Evolutionary conservation across 768 basidiomycete genomes (phyloP).

Genomic region (Leccinum rimulosum): DNA sequence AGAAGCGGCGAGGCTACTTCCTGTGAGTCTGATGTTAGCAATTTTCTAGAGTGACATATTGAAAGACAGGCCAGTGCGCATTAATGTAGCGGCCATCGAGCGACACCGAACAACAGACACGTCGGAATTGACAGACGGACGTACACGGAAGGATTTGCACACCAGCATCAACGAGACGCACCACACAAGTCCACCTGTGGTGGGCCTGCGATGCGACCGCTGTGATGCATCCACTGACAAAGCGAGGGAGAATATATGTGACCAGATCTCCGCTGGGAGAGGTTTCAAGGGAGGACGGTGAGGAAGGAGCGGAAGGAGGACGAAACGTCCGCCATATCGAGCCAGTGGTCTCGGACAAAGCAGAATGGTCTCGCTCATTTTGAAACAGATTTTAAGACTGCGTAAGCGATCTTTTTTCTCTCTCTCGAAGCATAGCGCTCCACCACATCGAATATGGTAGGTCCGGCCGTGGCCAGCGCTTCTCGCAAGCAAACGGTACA

Average conservation of each 20-base stretch:
- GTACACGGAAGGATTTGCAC: slow-evolving; percentile 41
- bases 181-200: slow-evolving; percentile 5
- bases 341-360: slow-evolving; percentile 70
- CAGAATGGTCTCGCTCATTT: slow-evolving; percentile 43
- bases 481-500: background rate
- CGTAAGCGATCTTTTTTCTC: slow-evolving; percentile 5
- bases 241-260: slow-evolving; percentile 49
- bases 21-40: slow-evolving; percentile 37
- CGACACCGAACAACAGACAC: background rate
- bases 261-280: slow-evolving; percentile 73
- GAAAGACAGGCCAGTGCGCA: slow-evolving; percentile 1
- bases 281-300: slow-evolving; percentile 46
- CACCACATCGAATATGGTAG: background rate
- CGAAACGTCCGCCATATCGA: slow-evolving; percentile 51
- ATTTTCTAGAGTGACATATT: background rate
- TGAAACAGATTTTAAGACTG: background rate
- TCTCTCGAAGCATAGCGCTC: background rate
- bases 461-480: background rate
- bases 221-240: slow-evolving; percentile 15
- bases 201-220: slow-evolving; percentile 6
- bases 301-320: slow-evolving; percentile 70
- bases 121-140: slow-evolving; percentile 13
- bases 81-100: slow-evolving; percentile 1
- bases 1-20: slow-evolving; percentile 64
- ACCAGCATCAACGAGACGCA: slow-evolving; percentile 35